Evolutionary conservation across 2,329 filamentous ascomycete species (phyloP).

Genomic region (Calycina herbarum): DNA sequence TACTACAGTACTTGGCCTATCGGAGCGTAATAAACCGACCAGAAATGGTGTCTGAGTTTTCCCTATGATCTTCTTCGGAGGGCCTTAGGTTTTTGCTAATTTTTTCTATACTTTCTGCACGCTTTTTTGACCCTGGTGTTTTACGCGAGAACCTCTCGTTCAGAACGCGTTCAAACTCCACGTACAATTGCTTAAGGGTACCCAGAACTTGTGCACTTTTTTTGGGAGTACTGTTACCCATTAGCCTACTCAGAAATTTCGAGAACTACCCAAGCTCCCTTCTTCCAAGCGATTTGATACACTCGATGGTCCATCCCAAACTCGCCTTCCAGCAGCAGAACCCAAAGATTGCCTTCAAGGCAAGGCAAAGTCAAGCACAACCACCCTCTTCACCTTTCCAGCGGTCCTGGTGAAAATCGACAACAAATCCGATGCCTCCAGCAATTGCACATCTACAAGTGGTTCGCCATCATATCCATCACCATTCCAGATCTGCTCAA

Average conservation of each 20-base stretch:
- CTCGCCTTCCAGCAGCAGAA: no score
- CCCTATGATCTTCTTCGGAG: background rate
- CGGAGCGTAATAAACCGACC: background rate
- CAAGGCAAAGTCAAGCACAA: slow-evolving; percentile 28
- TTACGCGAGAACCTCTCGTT: background rate
- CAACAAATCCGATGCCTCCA: slow-evolving; percentile 25
- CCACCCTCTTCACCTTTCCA: slow-evolving; percentile 14
- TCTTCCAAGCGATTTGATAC: no score
- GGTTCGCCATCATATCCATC: slow-evolving; percentile 33
- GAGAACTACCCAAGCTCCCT: no score
- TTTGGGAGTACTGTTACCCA: background rate
- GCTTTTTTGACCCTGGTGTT: background rate
- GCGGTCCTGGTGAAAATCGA: slow-evolving; percentile 30
- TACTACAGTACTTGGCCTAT: background rate
- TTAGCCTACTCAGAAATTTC: no score
- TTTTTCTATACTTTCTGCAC: background rate
- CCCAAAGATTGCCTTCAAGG: background rate
- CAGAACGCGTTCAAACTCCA: background rate
- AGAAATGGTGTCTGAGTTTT: background rate
- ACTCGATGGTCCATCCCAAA: background rate
- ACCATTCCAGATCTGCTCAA: slow-evolving; percentile 25
- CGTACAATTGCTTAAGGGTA: background rate
- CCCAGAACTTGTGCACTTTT: background rate
- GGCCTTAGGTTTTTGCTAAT: background rate
- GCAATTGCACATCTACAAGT: slow-evolving; percentile 26